These are phyloP conservation scores for Penicillium dipodomyicola DNA, from an alignment of 495 filamentous ascomycete genomes.

Conservation along the genomic window DNA sequence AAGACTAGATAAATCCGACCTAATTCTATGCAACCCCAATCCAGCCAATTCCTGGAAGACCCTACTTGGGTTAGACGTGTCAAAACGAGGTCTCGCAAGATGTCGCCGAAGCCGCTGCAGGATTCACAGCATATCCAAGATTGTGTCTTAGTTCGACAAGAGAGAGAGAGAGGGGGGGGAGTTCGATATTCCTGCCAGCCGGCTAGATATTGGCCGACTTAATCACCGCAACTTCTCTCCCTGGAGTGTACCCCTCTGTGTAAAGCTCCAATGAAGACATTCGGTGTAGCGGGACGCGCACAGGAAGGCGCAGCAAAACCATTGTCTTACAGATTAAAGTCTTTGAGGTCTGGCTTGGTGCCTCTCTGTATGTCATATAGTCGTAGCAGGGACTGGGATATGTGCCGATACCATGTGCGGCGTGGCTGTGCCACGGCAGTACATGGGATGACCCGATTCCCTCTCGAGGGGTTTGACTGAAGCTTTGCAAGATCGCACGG, in stretches of 20 bases:
- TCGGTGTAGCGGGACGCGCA: not conserved
- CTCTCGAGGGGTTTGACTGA: conserved; percentile 2
- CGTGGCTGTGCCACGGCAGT: conserved; percentile 10
- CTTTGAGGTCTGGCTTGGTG: not conserved
- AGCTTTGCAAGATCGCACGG: not conserved
- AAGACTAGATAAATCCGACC: not conserved
- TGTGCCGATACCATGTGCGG: conserved; percentile 11
- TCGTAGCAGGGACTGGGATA: not conserved
- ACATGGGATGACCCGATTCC: conserved; percentile 15
- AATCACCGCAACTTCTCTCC: not conserved
- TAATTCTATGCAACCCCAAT: not conserved
- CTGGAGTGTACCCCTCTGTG: not conserved
- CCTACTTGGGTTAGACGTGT: not conserved
- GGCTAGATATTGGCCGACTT: not conserved
- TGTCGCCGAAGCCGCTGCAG: not conserved
- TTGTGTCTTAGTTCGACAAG: not conserved
- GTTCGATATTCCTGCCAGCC: not conserved
- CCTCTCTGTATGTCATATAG: not conserved
- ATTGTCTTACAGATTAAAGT: not conserved
- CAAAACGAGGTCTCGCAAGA: not conserved
- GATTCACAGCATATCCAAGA: conserved; percentile 1
- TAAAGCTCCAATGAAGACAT: not conserved
- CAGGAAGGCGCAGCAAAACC: not conserved
- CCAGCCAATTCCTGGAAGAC: not conserved
- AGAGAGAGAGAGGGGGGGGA: not conserved